These are phyloP conservation scores for Salvia splendens DNA, from an alignment of 257 asterid species.

Conservation along the genomic window DNA sequence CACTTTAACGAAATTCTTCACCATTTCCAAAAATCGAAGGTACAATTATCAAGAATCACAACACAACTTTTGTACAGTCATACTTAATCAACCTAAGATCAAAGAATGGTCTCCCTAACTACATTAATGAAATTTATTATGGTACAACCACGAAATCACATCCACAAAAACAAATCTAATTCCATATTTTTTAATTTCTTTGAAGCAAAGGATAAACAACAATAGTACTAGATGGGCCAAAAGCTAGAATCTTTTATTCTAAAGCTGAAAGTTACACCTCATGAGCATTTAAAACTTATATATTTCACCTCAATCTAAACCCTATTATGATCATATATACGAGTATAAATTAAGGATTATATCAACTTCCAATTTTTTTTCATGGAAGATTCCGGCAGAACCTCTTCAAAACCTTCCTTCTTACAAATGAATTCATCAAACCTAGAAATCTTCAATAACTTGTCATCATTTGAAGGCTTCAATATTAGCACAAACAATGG, in stretches of 20 bases:
- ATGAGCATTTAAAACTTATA: constrained; percentile 33
- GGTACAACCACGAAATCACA: constrained; percentile 43
- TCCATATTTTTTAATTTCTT: not conserved
- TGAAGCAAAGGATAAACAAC: not conserved
- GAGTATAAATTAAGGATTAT: not conserved
- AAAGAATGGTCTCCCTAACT: constrained; percentile 53
- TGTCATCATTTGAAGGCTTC: constrained; percentile 24
- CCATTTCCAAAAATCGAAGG: constrained; percentile 36
- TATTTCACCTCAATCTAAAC: constrained; percentile 21
- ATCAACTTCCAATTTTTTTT: not conserved
- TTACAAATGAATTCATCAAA: constrained; percentile 27
- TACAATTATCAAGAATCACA: constrained; percentile 39
- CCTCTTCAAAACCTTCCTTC: too few species aligned
- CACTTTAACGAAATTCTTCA: constrained; percentile 22
- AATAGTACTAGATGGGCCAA: constrained; percentile 35
- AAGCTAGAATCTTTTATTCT: constrained; percentile 29
- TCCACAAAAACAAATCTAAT: constrained; percentile 26
- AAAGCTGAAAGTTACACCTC: constrained; percentile 37
- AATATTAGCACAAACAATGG: constrained; percentile 28
- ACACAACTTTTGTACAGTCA: constrained; percentile 39
- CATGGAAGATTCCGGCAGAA: constrained; percentile 37
- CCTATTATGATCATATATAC: not conserved
- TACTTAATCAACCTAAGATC: constrained; percentile 42
- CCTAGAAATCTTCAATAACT: constrained; percentile 38
- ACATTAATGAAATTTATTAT: constrained; percentile 39